phyloP scores from a whole-genome alignment of 345 rosid genomes.

The Geranium rotundifolium region DNA sequence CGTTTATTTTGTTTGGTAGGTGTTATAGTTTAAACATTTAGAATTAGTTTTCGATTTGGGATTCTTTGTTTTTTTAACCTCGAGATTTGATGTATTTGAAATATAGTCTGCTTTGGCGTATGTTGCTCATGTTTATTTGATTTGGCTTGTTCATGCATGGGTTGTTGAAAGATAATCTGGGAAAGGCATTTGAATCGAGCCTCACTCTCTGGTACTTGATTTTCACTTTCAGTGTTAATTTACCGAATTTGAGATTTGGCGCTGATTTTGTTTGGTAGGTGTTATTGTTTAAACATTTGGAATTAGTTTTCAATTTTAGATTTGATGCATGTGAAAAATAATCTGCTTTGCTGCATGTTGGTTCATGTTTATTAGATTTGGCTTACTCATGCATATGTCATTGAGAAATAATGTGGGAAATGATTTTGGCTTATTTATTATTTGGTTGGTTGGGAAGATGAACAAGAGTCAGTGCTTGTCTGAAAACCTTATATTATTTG shows the following conservation, averaged over 20 bases:
- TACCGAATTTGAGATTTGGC: not conserved
- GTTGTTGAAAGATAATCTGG: too few species aligned
- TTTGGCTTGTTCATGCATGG: too few species aligned
- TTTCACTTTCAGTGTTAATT: not conserved
- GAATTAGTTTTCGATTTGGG: not conserved
- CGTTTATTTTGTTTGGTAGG: not conserved
- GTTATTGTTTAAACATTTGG: not conserved
- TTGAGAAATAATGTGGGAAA: not conserved
- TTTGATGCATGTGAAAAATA: not conserved
- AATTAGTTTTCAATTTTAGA: not conserved
- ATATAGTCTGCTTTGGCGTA: too few species aligned
- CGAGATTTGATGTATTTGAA: not conserved
- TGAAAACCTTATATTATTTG: not conserved
- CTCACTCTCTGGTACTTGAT: not conserved
- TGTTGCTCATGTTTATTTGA: too few species aligned
- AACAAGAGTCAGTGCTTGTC: not conserved
- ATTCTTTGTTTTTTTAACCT: not conserved
- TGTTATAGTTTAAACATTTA: not conserved
- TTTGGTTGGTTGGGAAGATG: not conserved
- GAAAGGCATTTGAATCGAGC: too few species aligned
- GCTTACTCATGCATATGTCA: too few species aligned
- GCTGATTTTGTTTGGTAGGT: not conserved
- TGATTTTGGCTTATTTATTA: not conserved
- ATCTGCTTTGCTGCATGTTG: too few species aligned
- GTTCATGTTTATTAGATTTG: too few species aligned